These are phyloP conservation scores for Komagataella phaffii DNA, from an alignment of 805 yeast species.

Conservation along the genomic window DNA sequence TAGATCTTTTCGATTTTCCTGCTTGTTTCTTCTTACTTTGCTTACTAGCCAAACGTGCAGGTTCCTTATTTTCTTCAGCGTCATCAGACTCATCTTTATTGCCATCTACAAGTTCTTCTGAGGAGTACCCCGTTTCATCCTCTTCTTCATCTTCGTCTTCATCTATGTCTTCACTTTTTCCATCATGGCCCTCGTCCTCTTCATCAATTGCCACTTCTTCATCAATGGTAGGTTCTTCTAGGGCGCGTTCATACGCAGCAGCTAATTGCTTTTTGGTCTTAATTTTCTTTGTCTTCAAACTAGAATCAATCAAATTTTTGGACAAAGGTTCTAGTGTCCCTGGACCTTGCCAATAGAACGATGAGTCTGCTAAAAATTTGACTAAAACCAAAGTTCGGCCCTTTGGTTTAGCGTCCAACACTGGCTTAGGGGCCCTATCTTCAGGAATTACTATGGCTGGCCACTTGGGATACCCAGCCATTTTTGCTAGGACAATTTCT, in stretches of 20 bases:
- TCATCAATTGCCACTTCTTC: constrained; percentile 1
- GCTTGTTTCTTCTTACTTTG: constrained; percentile 3
- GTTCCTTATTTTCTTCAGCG: constrained; percentile 1
- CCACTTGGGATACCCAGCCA: constrained; percentile 34
- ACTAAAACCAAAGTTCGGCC: constrained; percentile 1
- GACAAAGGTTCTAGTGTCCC: constrained; percentile 6
- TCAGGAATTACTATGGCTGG: constrained; percentile 30
- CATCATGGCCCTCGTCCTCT: constrained; percentile 1
- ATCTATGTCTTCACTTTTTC: constrained; percentile 1
- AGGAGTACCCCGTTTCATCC: constrained; percentile 7
- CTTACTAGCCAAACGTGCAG: constrained; percentile 1
- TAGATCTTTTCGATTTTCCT: neutral
- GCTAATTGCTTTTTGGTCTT: constrained; percentile 6
- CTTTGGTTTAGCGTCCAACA: constrained; percentile 21
- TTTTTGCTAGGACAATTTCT: constrained; percentile 29
- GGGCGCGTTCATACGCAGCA: constrained; percentile 5
- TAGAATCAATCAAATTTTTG: constrained; percentile 1
- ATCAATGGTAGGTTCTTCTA: constrained; percentile 2
- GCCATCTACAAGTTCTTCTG: constrained; percentile 5
- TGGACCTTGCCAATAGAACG: constrained; percentile 28
- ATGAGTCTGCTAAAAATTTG: constrained; percentile 18
- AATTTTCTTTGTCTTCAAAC: neutral
- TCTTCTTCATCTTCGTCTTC: constrained; percentile 5
- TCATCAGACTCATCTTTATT: neutral
- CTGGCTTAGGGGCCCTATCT: constrained; percentile 12